These are phyloP conservation scores for Arthrobotrys sphaeroides DNA, from an alignment of 2,329 filamentous ascomycete species.

Conservation along the genomic window DNA sequence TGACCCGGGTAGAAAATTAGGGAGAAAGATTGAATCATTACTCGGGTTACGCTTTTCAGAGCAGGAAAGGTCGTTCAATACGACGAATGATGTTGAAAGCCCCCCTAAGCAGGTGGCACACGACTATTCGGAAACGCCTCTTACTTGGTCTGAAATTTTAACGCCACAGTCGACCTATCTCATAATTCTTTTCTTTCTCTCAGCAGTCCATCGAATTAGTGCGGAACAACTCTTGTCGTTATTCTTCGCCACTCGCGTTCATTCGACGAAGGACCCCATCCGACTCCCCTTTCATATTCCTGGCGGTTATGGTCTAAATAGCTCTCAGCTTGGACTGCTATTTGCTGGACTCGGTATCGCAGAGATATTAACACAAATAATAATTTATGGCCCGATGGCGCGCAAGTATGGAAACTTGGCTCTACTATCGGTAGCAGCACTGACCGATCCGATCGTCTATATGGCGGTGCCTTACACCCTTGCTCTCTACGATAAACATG, in stretches of 20 bases:
- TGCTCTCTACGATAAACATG: slow-evolving; percentile 8
- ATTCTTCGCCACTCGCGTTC: slow-evolving; percentile 73
- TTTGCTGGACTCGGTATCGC: slow-evolving; percentile 70
- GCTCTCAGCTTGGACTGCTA: slow-evolving; percentile 71
- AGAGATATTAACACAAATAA: slow-evolving; percentile 69
- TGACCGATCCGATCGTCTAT: slow-evolving; percentile 23
- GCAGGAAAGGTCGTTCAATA: slow-evolving; percentile 61
- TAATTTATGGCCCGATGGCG: slow-evolving; percentile 67
- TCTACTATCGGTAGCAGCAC: background rate
- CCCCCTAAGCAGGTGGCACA: slow-evolving; percentile 56
- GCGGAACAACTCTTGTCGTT: slow-evolving; percentile 93
- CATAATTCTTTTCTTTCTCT: slow-evolving; percentile 82
- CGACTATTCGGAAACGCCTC: slow-evolving; percentile 61
- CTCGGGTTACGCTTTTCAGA: slow-evolving; percentile 63
- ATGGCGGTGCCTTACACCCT: slow-evolving; percentile 21
- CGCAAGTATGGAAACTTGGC: slow-evolving; percentile 12
- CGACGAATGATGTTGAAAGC: slow-evolving; percentile 67
- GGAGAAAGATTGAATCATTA: slow-evolving; percentile 54
- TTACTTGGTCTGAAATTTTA: slow-evolving; percentile 68
- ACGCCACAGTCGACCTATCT: slow-evolving; percentile 75
- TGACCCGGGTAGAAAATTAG: slow-evolving; percentile 27
- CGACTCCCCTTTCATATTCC: slow-evolving; percentile 67
- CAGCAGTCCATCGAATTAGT: slow-evolving; percentile 91
- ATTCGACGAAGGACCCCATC: slow-evolving; percentile 57
- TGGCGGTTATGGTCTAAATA: slow-evolving; percentile 71